Conservation (phyloP, 495 filamentous ascomycete genomes). For the Lichenothelia convexa region DNA sequence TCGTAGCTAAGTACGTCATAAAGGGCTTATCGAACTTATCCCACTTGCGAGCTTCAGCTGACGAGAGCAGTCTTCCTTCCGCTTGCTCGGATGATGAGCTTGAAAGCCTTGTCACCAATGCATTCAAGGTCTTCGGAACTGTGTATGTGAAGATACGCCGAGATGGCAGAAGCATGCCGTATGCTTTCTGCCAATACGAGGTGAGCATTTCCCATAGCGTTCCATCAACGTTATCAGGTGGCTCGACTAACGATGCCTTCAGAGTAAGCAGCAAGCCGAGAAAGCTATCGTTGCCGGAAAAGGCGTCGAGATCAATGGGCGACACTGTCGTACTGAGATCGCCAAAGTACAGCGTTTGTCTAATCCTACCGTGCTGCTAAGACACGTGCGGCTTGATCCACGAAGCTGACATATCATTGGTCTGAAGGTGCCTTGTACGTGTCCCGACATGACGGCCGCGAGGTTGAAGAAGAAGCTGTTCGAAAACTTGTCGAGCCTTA, state of each 20-base stretch:
- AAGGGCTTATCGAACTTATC: slow-evolving; percentile 9
- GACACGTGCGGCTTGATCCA: neutral
- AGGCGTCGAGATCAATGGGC: slow-evolving; percentile 32
- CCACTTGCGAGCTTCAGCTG: neutral
- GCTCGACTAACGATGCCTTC: neutral
- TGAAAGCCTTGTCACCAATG: slow-evolving; percentile 30
- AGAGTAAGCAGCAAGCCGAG: slow-evolving; percentile 28
- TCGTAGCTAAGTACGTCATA: slow-evolving; percentile 43
- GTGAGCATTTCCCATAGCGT: slow-evolving; percentile 21
- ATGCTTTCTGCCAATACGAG: slow-evolving; percentile 43
- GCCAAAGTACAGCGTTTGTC: slow-evolving; percentile 29
- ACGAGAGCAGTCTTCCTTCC: slow-evolving; percentile 22
- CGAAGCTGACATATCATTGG: neutral
- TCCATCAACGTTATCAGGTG: neutral
- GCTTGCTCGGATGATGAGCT: slow-evolving; percentile 31
- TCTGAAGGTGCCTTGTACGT: slow-evolving; percentile 31
- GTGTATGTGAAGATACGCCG: slow-evolving; percentile 46
- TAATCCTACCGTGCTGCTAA: neutral
- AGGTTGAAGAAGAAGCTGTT: slow-evolving; percentile 26
- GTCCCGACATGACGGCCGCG: slow-evolving; percentile 23
- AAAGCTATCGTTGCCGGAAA: slow-evolving; percentile 28
- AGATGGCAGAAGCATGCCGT: slow-evolving; percentile 38
- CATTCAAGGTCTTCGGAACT: slow-evolving; percentile 32
- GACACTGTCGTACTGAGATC: slow-evolving; percentile 39
- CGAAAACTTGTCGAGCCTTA: slow-evolving; percentile 21